Percentiles rank a stretch among this genome's conserved stretches.
These are phyloP conservation scores for Tuber umbilicatum DNA, from an alignment of 495 filamentous ascomycete genomes.

Conservation along the genomic window DNA sequence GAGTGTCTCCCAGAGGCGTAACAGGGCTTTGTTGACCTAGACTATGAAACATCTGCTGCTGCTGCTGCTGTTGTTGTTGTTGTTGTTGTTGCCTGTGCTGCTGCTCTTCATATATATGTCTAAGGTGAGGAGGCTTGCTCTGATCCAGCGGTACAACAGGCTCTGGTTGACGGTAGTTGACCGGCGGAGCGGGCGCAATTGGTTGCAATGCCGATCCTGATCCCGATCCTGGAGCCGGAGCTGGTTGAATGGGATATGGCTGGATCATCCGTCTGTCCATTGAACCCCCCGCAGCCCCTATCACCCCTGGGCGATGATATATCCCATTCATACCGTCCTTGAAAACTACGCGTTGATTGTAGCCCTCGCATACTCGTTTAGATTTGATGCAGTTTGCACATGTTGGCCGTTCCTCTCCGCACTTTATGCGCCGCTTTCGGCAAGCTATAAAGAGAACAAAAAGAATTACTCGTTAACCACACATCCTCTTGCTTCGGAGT, in stretches of 20 bases:
- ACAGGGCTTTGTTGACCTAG: slow-evolving; percentile 17
- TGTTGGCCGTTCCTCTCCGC: slow-evolving; percentile 86
- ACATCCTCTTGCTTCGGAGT: background rate
- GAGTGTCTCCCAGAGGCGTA: slow-evolving; percentile 19
- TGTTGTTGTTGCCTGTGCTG: slow-evolving; percentile 11
- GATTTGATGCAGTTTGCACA: slow-evolving; percentile 94
- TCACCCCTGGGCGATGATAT: slow-evolving; percentile 32
- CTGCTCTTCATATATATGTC: slow-evolving; percentile 31
- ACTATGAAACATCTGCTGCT: slow-evolving; percentile 15
- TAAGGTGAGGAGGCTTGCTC: slow-evolving; percentile 32
- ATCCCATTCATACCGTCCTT: slow-evolving; percentile 62
- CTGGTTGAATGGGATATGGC: slow-evolving; percentile 42
- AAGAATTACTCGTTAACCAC: slow-evolving; percentile 19
- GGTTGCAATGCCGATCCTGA: slow-evolving; percentile 39
- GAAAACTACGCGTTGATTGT: slow-evolving; percentile 87
- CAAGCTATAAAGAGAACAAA: slow-evolving; percentile 55
- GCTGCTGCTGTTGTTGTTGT: slow-evolving; percentile 19
- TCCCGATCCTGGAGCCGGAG: slow-evolving; percentile 34
- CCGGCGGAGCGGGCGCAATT: slow-evolving; percentile 46
- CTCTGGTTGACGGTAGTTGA: slow-evolving; percentile 37
- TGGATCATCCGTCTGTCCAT: slow-evolving; percentile 42
- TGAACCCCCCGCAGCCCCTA: slow-evolving; percentile 49
- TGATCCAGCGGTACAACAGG: slow-evolving; percentile 40
- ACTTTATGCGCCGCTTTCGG: slow-evolving; percentile 92
- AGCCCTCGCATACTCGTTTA: slow-evolving; percentile 88